Evolutionary conservation across 768 basidiomycete genomes (phyloP), one percentile per base, ranked within the genome.

Genomic region (Lactarius sp.): DNA sequence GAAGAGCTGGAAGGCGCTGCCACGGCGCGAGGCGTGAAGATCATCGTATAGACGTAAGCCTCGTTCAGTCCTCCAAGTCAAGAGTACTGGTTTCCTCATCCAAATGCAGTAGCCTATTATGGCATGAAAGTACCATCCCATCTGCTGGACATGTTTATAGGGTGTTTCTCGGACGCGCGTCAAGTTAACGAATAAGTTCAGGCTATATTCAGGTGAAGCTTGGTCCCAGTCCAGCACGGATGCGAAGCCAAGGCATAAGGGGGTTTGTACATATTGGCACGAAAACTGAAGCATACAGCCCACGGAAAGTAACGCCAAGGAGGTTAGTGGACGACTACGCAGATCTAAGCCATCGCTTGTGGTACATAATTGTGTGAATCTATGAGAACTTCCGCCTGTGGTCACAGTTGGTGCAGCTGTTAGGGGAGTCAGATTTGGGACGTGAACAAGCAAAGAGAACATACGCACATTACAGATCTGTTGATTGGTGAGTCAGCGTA

Each of bases 1-100:
- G 67, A 92, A 88, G 71, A 79, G 71, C 5, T 88, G 87, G 87
- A 75, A 79, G 68, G 84, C 80, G 2, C 75, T 89, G 31, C 77
- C 79, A 22, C 74, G 82, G 44, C 72, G 74, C 27, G 69, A 50
- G 52, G 41, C 34, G 14, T 65, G 22, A 65, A 4, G 20, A 3
- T 52, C 39, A 39, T 7, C 1, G 6, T 42, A 34, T 42, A 7
- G 42, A 46, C 27, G 47, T 54, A 41, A 31, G 33, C 52, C 33
- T 7, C 20, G 6, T 36, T 7, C 37, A 33, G 7, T 6, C 2
- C n/a, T 16, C 56, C 20, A 12, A 52, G 27, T 36, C 6, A 6
- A 37, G 10, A 13, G 27, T n/a, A 4, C 18, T 10, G 36, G 18
- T 27, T 37, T 31, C 36, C 13, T 31, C 16, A 27, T 33, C 13